Base-by-base conservation (phyloP, 2,329 filamentous ascomycete genomes). In the Colletotrichum incanum region DNA sequence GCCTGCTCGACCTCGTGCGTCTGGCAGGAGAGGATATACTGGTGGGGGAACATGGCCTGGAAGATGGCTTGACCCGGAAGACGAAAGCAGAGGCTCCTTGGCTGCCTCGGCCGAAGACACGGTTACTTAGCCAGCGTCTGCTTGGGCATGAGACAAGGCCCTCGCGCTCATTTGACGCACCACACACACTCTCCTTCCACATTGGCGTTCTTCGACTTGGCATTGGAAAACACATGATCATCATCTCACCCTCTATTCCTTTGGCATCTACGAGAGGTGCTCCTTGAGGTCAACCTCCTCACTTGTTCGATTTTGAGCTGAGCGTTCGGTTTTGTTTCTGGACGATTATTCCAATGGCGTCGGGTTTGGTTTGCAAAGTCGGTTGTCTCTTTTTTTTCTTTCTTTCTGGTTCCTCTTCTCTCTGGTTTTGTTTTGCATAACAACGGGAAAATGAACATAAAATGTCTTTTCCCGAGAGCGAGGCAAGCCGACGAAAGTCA, bases 91-190 rank as follows among this genome's bases (percentile, higher is more conserved):
- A 54, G 49, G 26, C 50, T 34, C 28, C 41, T 54, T 34, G 4
- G 9, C 50, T 34, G 50, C 50, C 34, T 12, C 28, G 11, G 18
- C 34, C 50, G 28, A 55, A 55, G 50, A n/a, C 50, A 55, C 28
- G 23, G 26, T 20, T 34, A 37, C 20, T 45, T 45, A 11, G n/a
- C 39, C 28, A 14, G 58, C 56, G 37, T 39, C n/a, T 31, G 50
- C 50, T n/a, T 16, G 65, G 37, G 23, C 65, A 54, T 54, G 65
- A 31, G 61, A 67, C 9, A 67, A 37, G 49, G 58, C 20, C 65
- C 28, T 54, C 31, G 52, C 41, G 37, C 26, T 37, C 28, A 20
- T 31, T 50, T 26, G 65, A 23, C 28, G 18, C 28, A 16, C 5
- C 18, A 9, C 37, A 63, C 16, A 34, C 49, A 18, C 18, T 55